Base-by-base conservation (phyloP, 2,329 filamentous ascomycete species). In the Phaeosphaeria sp. region DNA sequence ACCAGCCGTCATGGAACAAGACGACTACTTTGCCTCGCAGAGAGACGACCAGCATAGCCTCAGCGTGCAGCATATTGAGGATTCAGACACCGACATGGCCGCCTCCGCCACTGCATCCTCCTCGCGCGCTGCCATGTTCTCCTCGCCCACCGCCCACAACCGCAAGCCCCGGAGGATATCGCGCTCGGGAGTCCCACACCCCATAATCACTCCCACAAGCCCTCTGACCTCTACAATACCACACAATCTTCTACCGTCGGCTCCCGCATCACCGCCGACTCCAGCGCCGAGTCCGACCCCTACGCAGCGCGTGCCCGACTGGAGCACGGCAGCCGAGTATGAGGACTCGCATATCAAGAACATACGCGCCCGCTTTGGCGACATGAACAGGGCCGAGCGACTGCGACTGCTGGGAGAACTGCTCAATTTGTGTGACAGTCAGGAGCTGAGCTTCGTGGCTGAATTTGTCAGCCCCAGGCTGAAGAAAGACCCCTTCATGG, bases 401-500 rank as follows among this genome's bases (percentile, higher is more conserved):
- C 91, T 93, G 69, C 86, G 91, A 41, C 87, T 96, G 69, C 82
- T 99, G 58, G 92, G 92, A 50, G 93, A 97, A 74, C 82, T 99
- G 56, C 82, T 99, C 64, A 96, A 96, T 72, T 86, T 97, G 67
- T 99, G 95, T 81, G 96, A 96, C 67, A 97, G 92, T 69, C 93
- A 96, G 72, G 90, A 96, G 77, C 83, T 99, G 65, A 97, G 93
- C 78, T 98, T 97, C 74, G 93, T 99, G 20, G 92, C 96, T 67
- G 92, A 96, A 75, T 96, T 97, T 78, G 94, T 99, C 67, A 94
- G 92, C 75, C 95, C 95, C 25, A 81, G 96, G 61, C 80, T 99
- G 63, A 97, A 97, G 79, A 97, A 97, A 77, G 95, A 99, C 75
- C 95, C 95, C 0, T 98, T 99, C 72, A 92, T 90, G 50, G 91